Base-by-base conservation (phyloP, 495 filamentous ascomycete genomes). In the Penicillium lividum region DNA sequence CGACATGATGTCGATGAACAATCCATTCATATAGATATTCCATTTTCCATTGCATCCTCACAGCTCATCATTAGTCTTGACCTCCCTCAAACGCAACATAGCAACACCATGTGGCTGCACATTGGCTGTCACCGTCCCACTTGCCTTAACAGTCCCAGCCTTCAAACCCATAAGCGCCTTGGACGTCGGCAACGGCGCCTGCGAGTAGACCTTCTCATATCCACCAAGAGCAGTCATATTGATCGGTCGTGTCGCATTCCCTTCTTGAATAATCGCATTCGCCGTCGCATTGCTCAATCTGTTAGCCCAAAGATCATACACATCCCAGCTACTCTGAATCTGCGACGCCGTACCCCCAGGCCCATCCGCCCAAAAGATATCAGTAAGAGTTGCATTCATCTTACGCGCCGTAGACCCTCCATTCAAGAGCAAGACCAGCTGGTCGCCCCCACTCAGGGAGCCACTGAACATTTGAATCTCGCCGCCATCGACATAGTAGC, bases 221-320 rank as follows among this genome's bases (percentile, higher is more conserved):
- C 62, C 66, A 69, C 53, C 67, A 57, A 10, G 76, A 48, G 70
- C 64, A n/a, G 73, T 73, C 33, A 65, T 68, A 60, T 72, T 75
- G 10, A 64, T 64, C 0, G 70, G 67, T 8, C 61, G 68, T 13
- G 71, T 71, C 15, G 55, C 64, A 30, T 61, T 60, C 27, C 64
- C 53, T 0, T 67, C 72, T 25, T 67, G 58, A 18, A 84, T 73
- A 58, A 83, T 76, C 7, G 72, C 62, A 30, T 61, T 54, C 0
- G 80, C 81, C 33, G 73, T 74, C 4, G 45, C 69, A 29, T 78
- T 68, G 48, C 56, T 65, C 81, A 85, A 82, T 7, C 82, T 70
- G 40, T 77, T 74, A 16, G 73, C 82, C 83, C 83, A 86, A 1
- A 85, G 69, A 62, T 86, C 82, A 55, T 80, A 77, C 0, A 85